These are phyloP conservation scores for Calonectria ilicicola DNA, from an alignment of 2,329 filamentous ascomycete genomes.

Conservation along the genomic window DNA sequence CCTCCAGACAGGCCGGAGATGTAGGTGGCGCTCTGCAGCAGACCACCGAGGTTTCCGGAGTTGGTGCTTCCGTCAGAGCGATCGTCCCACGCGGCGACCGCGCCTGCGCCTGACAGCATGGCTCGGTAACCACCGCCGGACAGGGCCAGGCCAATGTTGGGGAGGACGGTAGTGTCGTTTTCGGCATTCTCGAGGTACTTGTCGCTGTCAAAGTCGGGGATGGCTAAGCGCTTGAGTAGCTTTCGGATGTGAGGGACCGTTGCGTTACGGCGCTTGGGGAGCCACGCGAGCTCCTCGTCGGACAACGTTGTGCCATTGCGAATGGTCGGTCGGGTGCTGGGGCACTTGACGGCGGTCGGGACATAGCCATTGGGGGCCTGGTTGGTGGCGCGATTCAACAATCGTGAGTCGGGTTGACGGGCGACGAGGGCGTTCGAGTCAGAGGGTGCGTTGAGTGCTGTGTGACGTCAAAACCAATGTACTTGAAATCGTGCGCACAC, in stretches of 20 bases:
- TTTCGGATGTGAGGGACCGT: slow-evolving; percentile 81
- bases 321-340: slow-evolving; percentile 75
- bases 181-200: slow-evolving; percentile 69
- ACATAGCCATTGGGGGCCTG: slow-evolving; percentile 70
- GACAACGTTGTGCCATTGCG: slow-evolving; percentile 74
- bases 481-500: slow-evolving; percentile 4
- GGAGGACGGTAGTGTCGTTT: slow-evolving; percentile 51
- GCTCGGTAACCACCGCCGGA: slow-evolving; percentile 90
- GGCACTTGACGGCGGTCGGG: slow-evolving; percentile 77
- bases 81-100: slow-evolving; percentile 81
- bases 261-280: slow-evolving; percentile 76
- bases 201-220: slow-evolving; percentile 82
- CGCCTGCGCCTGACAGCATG: slow-evolving; percentile 86
- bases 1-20: slow-evolving; percentile 85
- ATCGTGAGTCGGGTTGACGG: slow-evolving; percentile 19
- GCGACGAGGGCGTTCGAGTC: slow-evolving; percentile 28
- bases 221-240: slow-evolving; percentile 78
- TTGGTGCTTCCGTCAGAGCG: slow-evolving; percentile 65
- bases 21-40: slow-evolving; percentile 86
- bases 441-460: slow-evolving; percentile 30
- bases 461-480: slow-evolving; percentile 26
- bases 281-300: slow-evolving; percentile 78
- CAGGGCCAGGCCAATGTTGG: slow-evolving; percentile 78
- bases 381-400: slow-evolving; percentile 43
- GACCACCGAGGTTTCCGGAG: slow-evolving; percentile 79